phyloP scores from a whole-genome alignment of 208 protist species.

The Acanthamoeba sp. region DNA sequence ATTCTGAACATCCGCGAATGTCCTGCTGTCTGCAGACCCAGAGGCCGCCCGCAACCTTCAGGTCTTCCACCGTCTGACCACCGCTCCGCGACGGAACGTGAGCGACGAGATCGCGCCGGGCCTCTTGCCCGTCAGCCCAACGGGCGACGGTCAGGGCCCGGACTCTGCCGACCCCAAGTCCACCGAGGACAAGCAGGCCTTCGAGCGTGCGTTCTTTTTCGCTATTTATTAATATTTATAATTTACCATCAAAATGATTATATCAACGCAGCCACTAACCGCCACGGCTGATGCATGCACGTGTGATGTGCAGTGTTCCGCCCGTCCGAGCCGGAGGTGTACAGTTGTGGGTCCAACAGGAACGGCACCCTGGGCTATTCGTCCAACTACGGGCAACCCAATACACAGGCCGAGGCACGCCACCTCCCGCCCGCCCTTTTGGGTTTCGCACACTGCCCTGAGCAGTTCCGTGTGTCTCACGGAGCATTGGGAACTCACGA shows the following conservation, averaged over 20 bases:
- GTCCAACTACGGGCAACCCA: neutral
- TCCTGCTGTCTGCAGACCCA: neutral
- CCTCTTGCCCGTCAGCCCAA: neutral
- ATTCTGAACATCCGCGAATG: too few species aligned
- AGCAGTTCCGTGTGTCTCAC: too few species aligned
- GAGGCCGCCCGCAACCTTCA: neutral
- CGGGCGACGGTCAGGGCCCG: neutral
- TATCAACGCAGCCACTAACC: neutral
- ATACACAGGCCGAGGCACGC: neutral
- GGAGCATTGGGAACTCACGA: too few species aligned
- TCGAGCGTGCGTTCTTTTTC: neutral
- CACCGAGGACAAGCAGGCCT: neutral
- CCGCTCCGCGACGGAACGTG: neutral
- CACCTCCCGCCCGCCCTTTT: too few species aligned
- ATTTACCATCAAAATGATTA: too few species aligned
- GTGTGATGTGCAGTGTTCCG: neutral
- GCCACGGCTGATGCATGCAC: too few species aligned
- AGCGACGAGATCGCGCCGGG: neutral
- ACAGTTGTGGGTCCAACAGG: conserved; percentile 1
- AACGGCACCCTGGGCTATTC: conserved; percentile 22
- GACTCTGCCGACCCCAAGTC: neutral
- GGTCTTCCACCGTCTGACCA: neutral
- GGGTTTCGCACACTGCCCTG: too few species aligned
- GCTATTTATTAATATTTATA: neutral
- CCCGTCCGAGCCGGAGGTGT: conserved; percentile 2